These are phyloP conservation scores for Tricholoma flavovirens DNA, from an alignment of 768 basidiomycete species.

Conservation along the genomic window DNA sequence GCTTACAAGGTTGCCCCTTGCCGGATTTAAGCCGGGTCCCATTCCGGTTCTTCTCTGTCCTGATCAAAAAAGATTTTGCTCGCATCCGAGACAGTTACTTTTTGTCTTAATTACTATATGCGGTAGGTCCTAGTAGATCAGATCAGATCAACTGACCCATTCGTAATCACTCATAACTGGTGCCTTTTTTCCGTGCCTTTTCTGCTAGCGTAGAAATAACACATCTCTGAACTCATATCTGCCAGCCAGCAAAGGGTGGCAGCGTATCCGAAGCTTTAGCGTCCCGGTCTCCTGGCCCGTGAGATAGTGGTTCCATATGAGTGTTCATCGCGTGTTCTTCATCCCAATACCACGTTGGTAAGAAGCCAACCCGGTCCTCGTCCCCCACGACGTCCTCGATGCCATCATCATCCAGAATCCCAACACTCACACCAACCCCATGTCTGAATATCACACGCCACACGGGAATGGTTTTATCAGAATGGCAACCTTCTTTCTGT, in stretches of 20 bases:
- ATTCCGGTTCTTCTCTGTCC: constrained; percentile 26
- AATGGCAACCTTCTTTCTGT: constrained; percentile 17
- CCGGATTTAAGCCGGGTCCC: constrained; percentile 12
- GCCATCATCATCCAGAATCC: constrained; percentile 40
- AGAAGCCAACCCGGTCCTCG: constrained; percentile 74
- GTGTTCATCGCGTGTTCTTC: constrained; percentile 20
- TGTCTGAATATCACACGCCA: constrained; percentile 72
- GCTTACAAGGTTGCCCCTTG: constrained; percentile 23
- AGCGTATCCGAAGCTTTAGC: constrained; percentile 3
- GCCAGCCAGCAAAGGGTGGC: constrained; percentile 16
- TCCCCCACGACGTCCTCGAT: constrained; percentile 55
- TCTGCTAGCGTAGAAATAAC: not conserved
- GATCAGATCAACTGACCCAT: constrained; percentile 29
- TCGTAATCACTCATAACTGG: too few relatives aligned
- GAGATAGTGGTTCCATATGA: constrained; percentile 2
- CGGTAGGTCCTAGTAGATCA: constrained; percentile 11
- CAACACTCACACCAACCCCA: constrained; percentile 47
- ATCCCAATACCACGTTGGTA: constrained; percentile 69
- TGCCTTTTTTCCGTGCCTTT: constrained; percentile 8
- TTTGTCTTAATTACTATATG: constrained; percentile 6
- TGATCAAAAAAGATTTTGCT: not conserved
- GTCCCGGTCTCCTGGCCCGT: constrained; percentile 1
- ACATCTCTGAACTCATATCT: constrained; percentile 15
- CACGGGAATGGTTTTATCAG: constrained; percentile 31
- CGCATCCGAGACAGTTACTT: constrained; percentile 2